Evolutionary conservation across 1,139 yeast genomes (phyloP).

Genomic region (Pichia terricola): DNA sequence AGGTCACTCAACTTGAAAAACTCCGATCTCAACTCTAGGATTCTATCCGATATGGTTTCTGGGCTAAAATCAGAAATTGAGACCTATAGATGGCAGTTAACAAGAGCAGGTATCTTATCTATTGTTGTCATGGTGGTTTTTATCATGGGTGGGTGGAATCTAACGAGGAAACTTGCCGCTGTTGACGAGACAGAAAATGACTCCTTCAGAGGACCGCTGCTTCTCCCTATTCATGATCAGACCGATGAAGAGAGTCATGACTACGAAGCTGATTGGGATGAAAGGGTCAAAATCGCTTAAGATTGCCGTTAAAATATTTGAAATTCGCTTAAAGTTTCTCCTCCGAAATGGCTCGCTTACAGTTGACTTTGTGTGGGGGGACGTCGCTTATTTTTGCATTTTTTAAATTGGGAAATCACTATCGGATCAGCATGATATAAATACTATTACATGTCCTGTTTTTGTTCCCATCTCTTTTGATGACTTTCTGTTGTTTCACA

Average conservation of each 20-base stretch:
- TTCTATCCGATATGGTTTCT: conserved; percentile 72
- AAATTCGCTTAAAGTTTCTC: no score
- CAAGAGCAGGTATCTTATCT: conserved; percentile 74
- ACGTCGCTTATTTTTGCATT: no score
- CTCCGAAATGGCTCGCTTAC: no score
- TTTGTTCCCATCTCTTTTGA: no score
- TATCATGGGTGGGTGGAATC: conserved; percentile 40
- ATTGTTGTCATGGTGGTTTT: conserved; percentile 39
- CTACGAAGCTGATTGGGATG: conserved; percentile 28
- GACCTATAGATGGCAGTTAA: conserved; percentile 84
- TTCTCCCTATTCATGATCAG: conserved; percentile 19
- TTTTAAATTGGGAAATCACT: no score
- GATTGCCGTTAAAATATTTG: no score
- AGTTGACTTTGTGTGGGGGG: no score
- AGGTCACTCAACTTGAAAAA: conserved; percentile 60
- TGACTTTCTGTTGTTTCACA: no score
- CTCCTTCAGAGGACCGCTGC: conserved; percentile 11
- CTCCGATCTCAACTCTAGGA: conserved; percentile 80
- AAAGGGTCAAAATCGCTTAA: conserved; percentile 13
- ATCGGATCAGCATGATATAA: no score
- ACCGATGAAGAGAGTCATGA: conserved; percentile 26
- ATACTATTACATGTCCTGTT: no score
- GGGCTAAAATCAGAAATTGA: conserved; percentile 84
- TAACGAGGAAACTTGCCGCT: conserved; percentile 28
- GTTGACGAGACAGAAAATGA: conserved; percentile 19